A percentile compares a stretch with the other conserved stretches of the same genome.
Conservation (phyloP, 2,329 filamentous ascomycete species). For the Xylaria sp. region DNA sequence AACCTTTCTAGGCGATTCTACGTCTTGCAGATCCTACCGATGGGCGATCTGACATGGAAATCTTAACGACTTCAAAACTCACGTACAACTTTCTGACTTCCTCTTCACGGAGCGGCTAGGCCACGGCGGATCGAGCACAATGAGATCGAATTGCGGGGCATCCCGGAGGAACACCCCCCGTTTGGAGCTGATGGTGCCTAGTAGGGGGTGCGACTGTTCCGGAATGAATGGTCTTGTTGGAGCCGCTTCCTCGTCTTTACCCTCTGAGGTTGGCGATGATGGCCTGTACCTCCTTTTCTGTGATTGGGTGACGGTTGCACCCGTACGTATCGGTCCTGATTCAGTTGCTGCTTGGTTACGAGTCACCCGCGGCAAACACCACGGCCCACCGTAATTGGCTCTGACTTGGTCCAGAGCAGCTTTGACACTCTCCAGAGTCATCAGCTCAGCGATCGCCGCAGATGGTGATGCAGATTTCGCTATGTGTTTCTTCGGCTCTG, state of each 20-base stretch:
- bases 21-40: neutral
- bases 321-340: neutral
- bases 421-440: slow-evolving; percentile 61
- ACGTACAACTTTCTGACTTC: slow-evolving; percentile 61
- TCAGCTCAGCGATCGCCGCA: slow-evolving; percentile 65
- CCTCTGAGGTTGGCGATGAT: neutral
- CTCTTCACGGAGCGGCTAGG: slow-evolving; percentile 79
- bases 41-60: neutral
- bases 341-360: slow-evolving; percentile 26
- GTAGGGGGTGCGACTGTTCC: slow-evolving; percentile 57
- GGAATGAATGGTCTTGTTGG: slow-evolving; percentile 52
- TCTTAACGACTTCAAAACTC: neutral
- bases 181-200: slow-evolving; percentile 60
- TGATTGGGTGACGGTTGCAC: slow-evolving; percentile 18
- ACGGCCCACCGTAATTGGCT: slow-evolving; percentile 55
- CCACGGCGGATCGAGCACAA: slow-evolving; percentile 84
- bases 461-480: slow-evolving; percentile 52
- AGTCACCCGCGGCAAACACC: slow-evolving; percentile 57
- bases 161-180: slow-evolving; percentile 55
- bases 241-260: slow-evolving; percentile 10
- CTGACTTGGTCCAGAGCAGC: slow-evolving; percentile 56
- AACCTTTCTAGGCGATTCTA: neutral
- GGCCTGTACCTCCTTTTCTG: slow-evolving; percentile 36
- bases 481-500: slow-evolving; percentile 63
- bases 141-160: slow-evolving; percentile 70